Conservation (phyloP, 2,329 filamentous ascomycete species). For the Aspergillus brasiliensis region DNA sequence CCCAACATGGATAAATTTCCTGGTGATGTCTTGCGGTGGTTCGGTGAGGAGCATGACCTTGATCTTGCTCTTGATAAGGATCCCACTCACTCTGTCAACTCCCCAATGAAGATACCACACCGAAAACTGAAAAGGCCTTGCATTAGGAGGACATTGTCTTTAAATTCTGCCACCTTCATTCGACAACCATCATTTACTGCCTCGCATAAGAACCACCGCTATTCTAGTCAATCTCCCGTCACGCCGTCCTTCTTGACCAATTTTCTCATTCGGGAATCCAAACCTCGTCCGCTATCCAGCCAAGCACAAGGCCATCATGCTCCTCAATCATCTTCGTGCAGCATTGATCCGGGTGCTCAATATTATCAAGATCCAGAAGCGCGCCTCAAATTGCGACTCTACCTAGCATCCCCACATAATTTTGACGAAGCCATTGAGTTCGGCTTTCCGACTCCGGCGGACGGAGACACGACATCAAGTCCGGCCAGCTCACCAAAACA, state of each 20-base stretch:
- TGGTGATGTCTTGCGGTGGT: conserved; percentile 70
- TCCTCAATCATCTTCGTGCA: conserved; percentile 53
- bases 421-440: conserved; percentile 96
- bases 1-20: conserved; percentile 56
- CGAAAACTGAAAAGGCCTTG: conserved; percentile 52
- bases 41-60: conserved; percentile 71
- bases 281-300: conserved; percentile 42
- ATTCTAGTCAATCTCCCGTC: not conserved
- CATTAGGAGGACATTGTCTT: conserved; percentile 71
- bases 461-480: conserved; percentile 30
- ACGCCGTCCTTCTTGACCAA: conserved; percentile 29
- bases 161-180: conserved; percentile 66
- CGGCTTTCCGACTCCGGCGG: conserved; percentile 68
- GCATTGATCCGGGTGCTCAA: conserved; percentile 70
- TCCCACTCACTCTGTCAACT: conserved; percentile 62
- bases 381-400: conserved; percentile 79
- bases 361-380: conserved; percentile 92
- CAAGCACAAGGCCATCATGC: conserved; percentile 59
- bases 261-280: conserved; percentile 30
- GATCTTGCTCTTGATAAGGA: conserved; percentile 73
- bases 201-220: conserved; percentile 32
- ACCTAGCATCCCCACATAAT: conserved; percentile 85
- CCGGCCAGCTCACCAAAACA: not conserved
- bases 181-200: conserved; percentile 47
- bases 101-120: conserved; percentile 36